phyloP scores from a whole-genome alignment of 164 flowering plant genomes.

The Sextonia rubra region DNA sequence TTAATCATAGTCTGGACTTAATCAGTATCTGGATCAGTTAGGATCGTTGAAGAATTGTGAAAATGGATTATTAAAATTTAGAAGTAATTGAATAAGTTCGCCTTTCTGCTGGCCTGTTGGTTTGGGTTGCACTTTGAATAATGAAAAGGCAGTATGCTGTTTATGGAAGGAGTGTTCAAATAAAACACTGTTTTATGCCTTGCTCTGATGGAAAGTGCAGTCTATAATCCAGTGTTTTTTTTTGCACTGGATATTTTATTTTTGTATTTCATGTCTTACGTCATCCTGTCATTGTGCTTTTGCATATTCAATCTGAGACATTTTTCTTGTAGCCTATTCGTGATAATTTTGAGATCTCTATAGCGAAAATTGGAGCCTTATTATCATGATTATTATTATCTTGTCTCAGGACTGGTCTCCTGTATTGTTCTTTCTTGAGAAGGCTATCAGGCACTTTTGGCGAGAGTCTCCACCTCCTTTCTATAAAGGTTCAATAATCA shows the following conservation, averaged over 20 bases:
- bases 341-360: background rate
- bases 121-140: background rate
- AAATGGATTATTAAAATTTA: background rate
- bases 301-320: background rate
- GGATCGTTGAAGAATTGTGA: too few relatives aligned
- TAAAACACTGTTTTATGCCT: background rate
- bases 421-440: conserved; percentile 55
- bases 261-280: background rate
- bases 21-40: too few relatives aligned
- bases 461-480: conserved; percentile 18
- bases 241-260: background rate
- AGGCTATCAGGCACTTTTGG: conserved; percentile 50
- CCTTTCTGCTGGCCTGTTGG: background rate
- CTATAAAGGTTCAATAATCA: conserved; percentile 33
- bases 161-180: background rate
- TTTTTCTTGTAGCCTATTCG: background rate
- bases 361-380: background rate
- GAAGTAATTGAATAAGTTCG: background rate
- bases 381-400: conserved; percentile 1
- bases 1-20: too few relatives aligned
- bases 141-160: background rate
- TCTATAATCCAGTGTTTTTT: background rate
- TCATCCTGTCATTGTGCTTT: background rate
- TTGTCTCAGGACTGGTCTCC: conserved; percentile 69
- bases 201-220: background rate